A percentile compares a stretch with the other conserved stretches of the same genome.
These are phyloP conservation scores for Fusarium vanettenii DNA, from an alignment of 2,329 filamentous ascomycete species.

Conservation along the genomic window DNA sequence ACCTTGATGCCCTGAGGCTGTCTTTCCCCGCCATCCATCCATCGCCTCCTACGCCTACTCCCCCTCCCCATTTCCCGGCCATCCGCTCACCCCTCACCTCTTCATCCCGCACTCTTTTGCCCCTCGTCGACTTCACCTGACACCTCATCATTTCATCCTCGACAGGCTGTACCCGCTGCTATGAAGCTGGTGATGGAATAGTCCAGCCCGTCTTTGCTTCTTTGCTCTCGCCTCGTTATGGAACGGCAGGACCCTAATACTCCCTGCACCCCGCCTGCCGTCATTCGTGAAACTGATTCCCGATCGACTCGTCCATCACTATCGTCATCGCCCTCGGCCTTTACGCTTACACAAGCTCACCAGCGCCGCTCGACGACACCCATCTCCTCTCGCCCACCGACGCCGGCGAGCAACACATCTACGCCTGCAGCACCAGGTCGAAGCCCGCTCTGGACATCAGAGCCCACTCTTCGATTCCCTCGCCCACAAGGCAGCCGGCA, in stretches of 20 bases:
- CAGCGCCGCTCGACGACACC: constrained; percentile 32
- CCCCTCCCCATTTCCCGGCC: constrained; percentile 40
- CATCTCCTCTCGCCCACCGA: constrained; percentile 25
- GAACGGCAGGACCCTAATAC: constrained; percentile 56
- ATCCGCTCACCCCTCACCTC: constrained; percentile 43
- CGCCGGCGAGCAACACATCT: constrained; percentile 22
- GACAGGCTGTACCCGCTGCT: constrained; percentile 36
- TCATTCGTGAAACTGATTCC: constrained; percentile 47
- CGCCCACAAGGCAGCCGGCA: constrained; percentile 65
- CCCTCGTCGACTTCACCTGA: constrained; percentile 40
- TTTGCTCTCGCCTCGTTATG: constrained; percentile 59
- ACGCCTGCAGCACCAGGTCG: constrained; percentile 11
- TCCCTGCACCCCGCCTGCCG: constrained; percentile 44
- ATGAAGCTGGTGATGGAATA: constrained; percentile 44
- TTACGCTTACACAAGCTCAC: constrained; percentile 35
- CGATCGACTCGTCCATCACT: constrained; percentile 38
- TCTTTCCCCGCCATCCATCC: constrained; percentile 27
- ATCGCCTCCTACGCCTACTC: constrained; percentile 29
- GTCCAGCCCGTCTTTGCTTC: constrained; percentile 38
- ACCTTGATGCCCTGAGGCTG: constrained; percentile 5
- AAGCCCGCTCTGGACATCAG: constrained; percentile 52
- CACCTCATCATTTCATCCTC: constrained; percentile 31
- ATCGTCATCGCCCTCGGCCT: constrained; percentile 35
- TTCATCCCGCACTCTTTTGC: constrained; percentile 33
- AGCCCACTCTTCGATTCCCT: constrained; percentile 67